These are phyloP conservation scores for Gloeopeniophorella convolvens DNA, from an alignment of 768 basidiomycete genomes.

Conservation along the genomic window DNA sequence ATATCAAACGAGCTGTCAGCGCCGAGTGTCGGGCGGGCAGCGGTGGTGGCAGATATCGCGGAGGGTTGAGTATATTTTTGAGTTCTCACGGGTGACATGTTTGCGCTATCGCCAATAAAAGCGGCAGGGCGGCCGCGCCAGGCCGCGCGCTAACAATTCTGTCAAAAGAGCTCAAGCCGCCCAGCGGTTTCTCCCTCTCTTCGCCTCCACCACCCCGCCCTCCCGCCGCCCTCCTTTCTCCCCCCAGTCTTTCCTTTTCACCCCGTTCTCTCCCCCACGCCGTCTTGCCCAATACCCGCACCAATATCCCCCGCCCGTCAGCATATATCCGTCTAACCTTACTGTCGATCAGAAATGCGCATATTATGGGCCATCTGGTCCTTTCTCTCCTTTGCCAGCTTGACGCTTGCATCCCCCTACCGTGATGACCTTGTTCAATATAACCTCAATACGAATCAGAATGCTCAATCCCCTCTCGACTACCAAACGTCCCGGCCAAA, in stretches of 20 bases:
- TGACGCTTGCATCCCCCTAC: slow-evolving; percentile 57
- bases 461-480: slow-evolving; percentile 58
- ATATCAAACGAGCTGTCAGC: no score
- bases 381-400: slow-evolving; percentile 33
- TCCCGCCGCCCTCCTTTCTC: not conserved
- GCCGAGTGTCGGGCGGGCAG: no score
- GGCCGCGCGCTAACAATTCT: not conserved
- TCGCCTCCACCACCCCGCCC: not conserved
- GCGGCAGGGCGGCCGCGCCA: no score
- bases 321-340: not conserved
- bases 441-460: slow-evolving; percentile 75
- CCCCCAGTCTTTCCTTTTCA: not conserved
- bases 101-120: no score
- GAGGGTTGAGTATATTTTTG: no score
- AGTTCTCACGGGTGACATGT: no score
- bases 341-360: slow-evolving; percentile 3
- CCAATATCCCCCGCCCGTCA: not conserved
- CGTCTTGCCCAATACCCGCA: slow-evolving; percentile 25
- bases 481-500: slow-evolving; percentile 60
- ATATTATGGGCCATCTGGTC: slow-evolving; percentile 37
- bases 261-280: slow-evolving; percentile 30
- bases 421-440: slow-evolving; percentile 57
- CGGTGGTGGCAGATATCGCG: no score
- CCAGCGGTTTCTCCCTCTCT: not conserved
- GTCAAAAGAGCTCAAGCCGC: no score